These are phyloP conservation scores for Plasmodium yoelii DNA, from an alignment of 169 alveolate genomes.

Conservation along the genomic window DNA sequence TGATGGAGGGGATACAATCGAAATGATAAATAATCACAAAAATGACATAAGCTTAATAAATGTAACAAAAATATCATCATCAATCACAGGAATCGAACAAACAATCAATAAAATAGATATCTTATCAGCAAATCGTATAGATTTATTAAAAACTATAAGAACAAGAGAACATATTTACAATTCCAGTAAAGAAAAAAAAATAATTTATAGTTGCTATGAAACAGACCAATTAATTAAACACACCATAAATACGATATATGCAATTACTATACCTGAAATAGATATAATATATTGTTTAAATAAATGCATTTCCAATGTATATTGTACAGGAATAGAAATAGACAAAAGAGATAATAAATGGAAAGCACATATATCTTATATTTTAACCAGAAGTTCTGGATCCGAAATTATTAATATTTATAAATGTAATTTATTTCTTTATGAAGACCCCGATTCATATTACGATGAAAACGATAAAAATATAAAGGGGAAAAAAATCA, in stretches of 20 bases:
- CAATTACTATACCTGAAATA: conserved; percentile 61
- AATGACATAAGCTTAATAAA: too few relatives aligned
- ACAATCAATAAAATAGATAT: conserved; percentile 8
- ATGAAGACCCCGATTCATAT: conserved; percentile 23
- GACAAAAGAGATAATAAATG: conserved; percentile 51
- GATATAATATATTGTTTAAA: conserved; percentile 71
- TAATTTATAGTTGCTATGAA: conserved; percentile 37
- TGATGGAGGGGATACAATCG: too few relatives aligned
- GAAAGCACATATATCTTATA: conserved; percentile 20
- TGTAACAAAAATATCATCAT: too few relatives aligned
- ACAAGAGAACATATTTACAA: conserved; percentile 40
- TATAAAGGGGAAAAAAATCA: not conserved
- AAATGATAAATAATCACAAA: too few relatives aligned
- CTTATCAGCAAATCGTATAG: not conserved
- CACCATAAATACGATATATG: conserved; percentile 23
- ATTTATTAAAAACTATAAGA: conserved; percentile 17
- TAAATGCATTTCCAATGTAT: conserved; percentile 78
- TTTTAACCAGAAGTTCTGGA: conserved; percentile 34
- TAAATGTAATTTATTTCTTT: conserved; percentile 55
- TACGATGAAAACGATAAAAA: conserved; percentile 7
- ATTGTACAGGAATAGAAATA: conserved; percentile 83
- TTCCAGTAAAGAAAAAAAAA: conserved; percentile 3
- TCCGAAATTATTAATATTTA: conserved; percentile 3
- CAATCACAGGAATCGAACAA: not conserved
- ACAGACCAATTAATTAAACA: not conserved